phyloP scores from a whole-genome alignment of 1,284 basidiomycete genomes.

The Cryptococcus jaspeensis region DNA sequence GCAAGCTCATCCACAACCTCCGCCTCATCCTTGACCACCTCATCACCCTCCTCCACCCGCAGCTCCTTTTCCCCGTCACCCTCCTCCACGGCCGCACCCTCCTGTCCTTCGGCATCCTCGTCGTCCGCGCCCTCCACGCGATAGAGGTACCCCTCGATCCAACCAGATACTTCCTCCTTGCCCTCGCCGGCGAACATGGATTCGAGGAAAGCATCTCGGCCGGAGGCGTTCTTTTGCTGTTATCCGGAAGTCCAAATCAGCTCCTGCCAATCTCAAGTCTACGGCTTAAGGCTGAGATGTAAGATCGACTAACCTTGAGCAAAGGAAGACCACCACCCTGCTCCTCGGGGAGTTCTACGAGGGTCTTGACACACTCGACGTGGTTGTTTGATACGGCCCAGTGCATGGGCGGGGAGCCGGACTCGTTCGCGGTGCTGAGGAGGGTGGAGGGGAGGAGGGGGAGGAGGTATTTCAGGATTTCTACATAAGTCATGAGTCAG shows the following conservation, averaged over 20 bases:
- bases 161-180: slow-evolving; percentile 51
- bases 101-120: slow-evolving; percentile 19
- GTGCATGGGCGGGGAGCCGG: slow-evolving; percentile 76
- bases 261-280: neutral
- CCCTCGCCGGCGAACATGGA: slow-evolving; percentile 50
- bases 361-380: slow-evolving; percentile 62
- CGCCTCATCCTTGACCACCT: slow-evolving; percentile 25
- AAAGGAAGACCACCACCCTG: slow-evolving; percentile 45
- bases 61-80: slow-evolving; percentile 21
- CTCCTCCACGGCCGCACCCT: slow-evolving; percentile 18
- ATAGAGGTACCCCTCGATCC: slow-evolving; percentile 51
- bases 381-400: slow-evolving; percentile 85
- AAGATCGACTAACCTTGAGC: slow-evolving; percentile 39
- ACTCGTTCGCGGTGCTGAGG: slow-evolving; percentile 62
- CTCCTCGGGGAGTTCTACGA: slow-evolving; percentile 57
- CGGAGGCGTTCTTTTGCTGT: slow-evolving; percentile 45
- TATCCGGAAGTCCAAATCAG: neutral
- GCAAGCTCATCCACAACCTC: slow-evolving; percentile 28
- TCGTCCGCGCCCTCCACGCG: slow-evolving; percentile 37
- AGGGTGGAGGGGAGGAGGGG: slow-evolving; percentile 62
- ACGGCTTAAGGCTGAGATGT: neutral
- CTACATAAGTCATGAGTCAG: slow-evolving; percentile 52
- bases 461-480: slow-evolving; percentile 68
- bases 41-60: slow-evolving; percentile 22
- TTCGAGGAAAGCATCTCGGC: slow-evolving; percentile 48